phyloP scores from a whole-genome alignment of 1,139 yeast genomes.

The Blastobotrys persicus region DNA sequence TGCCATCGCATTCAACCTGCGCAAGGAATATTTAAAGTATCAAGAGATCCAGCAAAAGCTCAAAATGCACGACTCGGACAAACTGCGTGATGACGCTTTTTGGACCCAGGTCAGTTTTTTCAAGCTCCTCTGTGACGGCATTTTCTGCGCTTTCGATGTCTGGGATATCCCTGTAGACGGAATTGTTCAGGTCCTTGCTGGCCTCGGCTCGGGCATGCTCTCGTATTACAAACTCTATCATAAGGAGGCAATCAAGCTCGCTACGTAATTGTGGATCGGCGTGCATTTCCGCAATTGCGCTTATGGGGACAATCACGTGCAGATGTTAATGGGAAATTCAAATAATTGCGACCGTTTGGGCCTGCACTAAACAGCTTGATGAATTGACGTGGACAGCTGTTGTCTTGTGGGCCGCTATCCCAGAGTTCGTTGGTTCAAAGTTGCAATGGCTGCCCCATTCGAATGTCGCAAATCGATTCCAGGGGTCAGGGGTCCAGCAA shows the following conservation, averaged over 20 bases:
- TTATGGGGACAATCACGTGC: too few relatives aligned
- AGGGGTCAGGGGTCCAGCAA: too few relatives aligned
- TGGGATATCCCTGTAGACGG: slow-evolving; percentile 25
- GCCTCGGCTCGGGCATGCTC: slow-evolving; percentile 30
- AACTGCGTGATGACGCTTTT: neutral
- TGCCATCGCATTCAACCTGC: slow-evolving; percentile 28
- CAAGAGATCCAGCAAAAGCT: slow-evolving; percentile 9
- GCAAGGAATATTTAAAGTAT: slow-evolving; percentile 20
- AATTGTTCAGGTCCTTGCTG: slow-evolving; percentile 28
- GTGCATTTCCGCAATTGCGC: too few relatives aligned
- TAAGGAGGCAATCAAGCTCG: slow-evolving; percentile 12
- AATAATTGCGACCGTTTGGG: too few relatives aligned
- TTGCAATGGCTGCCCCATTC: too few relatives aligned
- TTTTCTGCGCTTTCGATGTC: slow-evolving; percentile 32
- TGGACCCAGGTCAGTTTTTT: slow-evolving; percentile 21
- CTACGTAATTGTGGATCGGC: neutral
- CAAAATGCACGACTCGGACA: slow-evolving; percentile 5
- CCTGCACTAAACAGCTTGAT: too few relatives aligned
- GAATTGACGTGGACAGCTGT: too few relatives aligned
- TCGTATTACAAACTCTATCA: slow-evolving; percentile 32
- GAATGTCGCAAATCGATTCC: too few relatives aligned
- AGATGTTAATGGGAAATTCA: too few relatives aligned
- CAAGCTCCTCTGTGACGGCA: slow-evolving; percentile 31
- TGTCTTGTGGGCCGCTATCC: too few relatives aligned
- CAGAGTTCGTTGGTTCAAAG: too few relatives aligned